Percentiles rank a stretch among this genome's conserved stretches.
Conservation (phyloP, 2,329 filamentous ascomycete species). For the Zalaria obscura region DNA sequence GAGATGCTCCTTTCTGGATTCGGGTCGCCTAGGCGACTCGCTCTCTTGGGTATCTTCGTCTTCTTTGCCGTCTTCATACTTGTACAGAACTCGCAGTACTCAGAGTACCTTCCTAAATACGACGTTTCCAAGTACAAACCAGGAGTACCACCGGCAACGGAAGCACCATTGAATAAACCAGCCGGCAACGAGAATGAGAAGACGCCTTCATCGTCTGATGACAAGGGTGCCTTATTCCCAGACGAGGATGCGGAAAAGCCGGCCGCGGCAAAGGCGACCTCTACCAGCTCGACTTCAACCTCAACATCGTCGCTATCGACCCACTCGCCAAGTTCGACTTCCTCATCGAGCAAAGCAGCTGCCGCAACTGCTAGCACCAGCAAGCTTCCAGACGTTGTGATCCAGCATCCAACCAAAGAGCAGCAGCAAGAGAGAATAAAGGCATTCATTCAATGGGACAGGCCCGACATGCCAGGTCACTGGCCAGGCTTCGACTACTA, state of each 20-base stretch:
- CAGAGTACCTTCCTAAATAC: slow-evolving; percentile 10
- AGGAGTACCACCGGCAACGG: not conserved
- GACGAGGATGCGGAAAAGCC: slow-evolving; percentile 3
- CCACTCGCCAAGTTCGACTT: not conserved
- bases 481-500: slow-evolving; percentile 32
- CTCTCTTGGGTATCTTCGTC: slow-evolving; percentile 19
- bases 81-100: slow-evolving; percentile 11
- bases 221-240: not conserved
- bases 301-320: not conserved
- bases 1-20: slow-evolving; percentile 13
- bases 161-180: no score
- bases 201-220: not conserved
- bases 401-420: slow-evolving; percentile 5
- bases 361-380: slow-evolving; percentile 1
- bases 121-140: slow-evolving; percentile 4
- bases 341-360: not conserved
- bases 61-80: slow-evolving; percentile 15
- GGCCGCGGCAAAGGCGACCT: not conserved
- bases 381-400: not conserved
- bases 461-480: slow-evolving; percentile 22
- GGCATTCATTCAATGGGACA: slow-evolving; percentile 27
- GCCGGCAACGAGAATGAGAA: not conserved
- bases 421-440: slow-evolving; percentile 20
- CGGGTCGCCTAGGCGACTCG: slow-evolving; percentile 23
- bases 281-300: not conserved